These are phyloP conservation scores for Vanilla planifolia DNA, from an alignment of 106 monocot species.

Conservation along the genomic window DNA sequence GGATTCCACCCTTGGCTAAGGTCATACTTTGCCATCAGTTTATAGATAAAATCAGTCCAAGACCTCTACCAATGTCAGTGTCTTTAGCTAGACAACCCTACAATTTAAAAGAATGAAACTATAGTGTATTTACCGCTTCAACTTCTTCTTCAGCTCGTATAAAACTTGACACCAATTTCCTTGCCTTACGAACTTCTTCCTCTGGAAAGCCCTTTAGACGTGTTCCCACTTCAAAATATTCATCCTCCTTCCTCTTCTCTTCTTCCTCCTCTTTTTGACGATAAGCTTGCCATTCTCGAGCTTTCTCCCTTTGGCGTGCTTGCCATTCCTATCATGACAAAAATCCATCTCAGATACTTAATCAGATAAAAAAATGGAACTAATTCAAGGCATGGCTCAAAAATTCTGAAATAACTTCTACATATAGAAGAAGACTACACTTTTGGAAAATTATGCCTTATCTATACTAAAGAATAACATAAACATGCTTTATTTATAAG, in stretches of 20 bases:
- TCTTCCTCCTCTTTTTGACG: conserved; percentile 71
- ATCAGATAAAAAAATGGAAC: not conserved
- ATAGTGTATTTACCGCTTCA: conserved; percentile 55
- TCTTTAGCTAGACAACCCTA: too few species aligned
- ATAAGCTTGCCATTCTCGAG: conserved; percentile 84
- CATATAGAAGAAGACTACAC: not conserved
- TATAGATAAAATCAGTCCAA: too few species aligned
- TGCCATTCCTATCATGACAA: conserved; percentile 78
- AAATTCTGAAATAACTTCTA: not conserved
- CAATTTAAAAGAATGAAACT: not conserved
- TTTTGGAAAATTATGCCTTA: too few species aligned
- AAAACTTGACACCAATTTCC: conserved; percentile 79
- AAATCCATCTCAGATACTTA: not conserved
- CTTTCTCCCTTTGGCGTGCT: conserved; percentile 73
- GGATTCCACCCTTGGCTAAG: not conserved
- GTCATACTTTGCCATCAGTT: not conserved
- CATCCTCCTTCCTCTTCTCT: conserved; percentile 55
- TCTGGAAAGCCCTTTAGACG: conserved; percentile 85
- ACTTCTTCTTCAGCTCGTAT: conserved; percentile 83
- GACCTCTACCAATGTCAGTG: too few species aligned
- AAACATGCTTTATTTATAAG: too few species aligned
- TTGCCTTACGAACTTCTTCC: conserved; percentile 84
- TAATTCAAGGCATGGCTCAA: not conserved
- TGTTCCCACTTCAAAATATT: conserved; percentile 88
- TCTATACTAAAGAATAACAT: too few species aligned